A percentile compares a stretch with the other conserved stretches of the same genome.
phyloP scores from a whole-genome alignment of 345 rosid species.

The Trapa incisa region DNA sequence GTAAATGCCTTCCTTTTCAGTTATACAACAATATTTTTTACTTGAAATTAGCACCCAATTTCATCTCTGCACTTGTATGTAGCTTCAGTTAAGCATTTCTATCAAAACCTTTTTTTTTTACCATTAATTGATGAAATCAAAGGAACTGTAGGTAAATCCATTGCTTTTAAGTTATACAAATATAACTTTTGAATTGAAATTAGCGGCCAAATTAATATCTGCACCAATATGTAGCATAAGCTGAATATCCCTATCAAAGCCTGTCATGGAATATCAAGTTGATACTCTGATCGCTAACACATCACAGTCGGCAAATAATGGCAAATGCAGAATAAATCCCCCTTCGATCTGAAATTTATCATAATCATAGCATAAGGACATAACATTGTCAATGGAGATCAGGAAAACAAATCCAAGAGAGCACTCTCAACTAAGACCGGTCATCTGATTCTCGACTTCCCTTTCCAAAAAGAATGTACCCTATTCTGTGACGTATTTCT shows the following conservation, averaged over 20 bases:
- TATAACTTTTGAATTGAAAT: neutral
- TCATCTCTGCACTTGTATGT: neutral
- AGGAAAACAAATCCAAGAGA: neutral
- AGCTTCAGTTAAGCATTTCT: neutral
- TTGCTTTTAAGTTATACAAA: neutral
- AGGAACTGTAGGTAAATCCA: neutral
- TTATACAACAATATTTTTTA: neutral
- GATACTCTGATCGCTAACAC: neutral
- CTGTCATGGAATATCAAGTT: neutral
- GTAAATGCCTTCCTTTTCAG: neutral
- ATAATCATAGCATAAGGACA: neutral
- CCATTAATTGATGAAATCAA: neutral
- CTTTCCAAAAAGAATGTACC: neutral
- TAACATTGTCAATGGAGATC: neutral
- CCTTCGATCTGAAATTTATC: neutral
- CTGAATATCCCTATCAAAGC: neutral
- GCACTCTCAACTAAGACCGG: neutral
- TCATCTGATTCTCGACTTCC: neutral
- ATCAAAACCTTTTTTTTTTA: slow-evolving; percentile 38
- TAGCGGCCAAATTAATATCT: neutral
- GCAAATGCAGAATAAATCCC: neutral
- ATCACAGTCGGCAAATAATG: neutral
- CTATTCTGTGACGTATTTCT: too few species aligned
- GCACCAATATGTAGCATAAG: neutral
- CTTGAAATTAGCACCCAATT: neutral